Evolutionary conservation across 108 stramenopile genomes (phyloP), one percentile per base, ranked within the genome.

Genomic region (Nitzschia putrida): DNA sequence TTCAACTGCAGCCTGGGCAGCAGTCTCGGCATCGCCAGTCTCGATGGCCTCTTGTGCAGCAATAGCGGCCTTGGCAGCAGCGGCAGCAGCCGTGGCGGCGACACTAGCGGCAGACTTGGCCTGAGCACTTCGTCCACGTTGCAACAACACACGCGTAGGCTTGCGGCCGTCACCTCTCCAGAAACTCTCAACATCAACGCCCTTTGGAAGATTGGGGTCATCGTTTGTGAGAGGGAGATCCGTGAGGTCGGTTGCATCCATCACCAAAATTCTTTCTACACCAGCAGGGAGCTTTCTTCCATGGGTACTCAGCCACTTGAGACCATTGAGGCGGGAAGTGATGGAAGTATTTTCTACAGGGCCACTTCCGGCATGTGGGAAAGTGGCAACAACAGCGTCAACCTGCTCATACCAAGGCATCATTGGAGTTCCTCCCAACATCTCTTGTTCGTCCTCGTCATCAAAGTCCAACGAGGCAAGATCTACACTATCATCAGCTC

Each of bases 381-480:
- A 85, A 12, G 91, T 89, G 9, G 81, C 88, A 50, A 87, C 81
- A 18, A 87, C 85, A 14, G 92, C 92, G 67, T 93, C 92, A 18
- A 85, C 86, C 59, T 93, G 89, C 52, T 90, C 87, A 73, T 93
- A 93, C 88, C 88, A 89, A 16, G 88, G 88, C 89, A 90, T 93
- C 84, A 90, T 90, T 14, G 89, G 88, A 58, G 74, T 85, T 34
- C 66, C 71, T 8, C 69, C 65, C 26, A 82, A 66, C 23, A 45
- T 44, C 26, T 83, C 80, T 56, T 88, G 80, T 20, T 47, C 20
- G 23, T 83, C 76, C 60, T 85, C 86, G 23, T 83, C 84, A 61
- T 87, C 86, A 68, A 87, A 87, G 21, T 85, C 83, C 66, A 85
- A 52, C 12, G 45, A 56, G 49, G 85, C 76, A 53, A 73, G 68